A percentile compares a stretch with the other conserved stretches of the same genome.
phyloP scores from a whole-genome alignment of 2,329 filamentous ascomycete genomes.

The Aureobasidium sp. region DNA sequence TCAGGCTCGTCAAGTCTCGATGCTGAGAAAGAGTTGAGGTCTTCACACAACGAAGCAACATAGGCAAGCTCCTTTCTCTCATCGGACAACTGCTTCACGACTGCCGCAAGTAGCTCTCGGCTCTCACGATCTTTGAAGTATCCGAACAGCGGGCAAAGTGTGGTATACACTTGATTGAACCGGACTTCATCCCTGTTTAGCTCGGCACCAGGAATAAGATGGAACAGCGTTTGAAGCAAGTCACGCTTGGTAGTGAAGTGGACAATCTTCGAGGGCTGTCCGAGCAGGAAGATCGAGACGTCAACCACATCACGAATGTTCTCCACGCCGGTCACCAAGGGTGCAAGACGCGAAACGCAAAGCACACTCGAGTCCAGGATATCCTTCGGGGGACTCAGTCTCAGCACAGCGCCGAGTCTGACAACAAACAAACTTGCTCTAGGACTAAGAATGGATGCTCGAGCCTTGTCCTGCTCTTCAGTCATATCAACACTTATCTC shows the following conservation, averaged over 20 bases:
- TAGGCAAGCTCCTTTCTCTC: constrained; percentile 54
- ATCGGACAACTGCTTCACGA: constrained; percentile 63
- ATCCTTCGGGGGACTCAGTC: constrained; percentile 59
- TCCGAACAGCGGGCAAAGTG: constrained; percentile 74
- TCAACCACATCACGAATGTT: constrained; percentile 72
- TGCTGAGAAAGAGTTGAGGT: constrained; percentile 71
- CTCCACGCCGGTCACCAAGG: constrained; percentile 58
- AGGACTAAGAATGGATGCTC: constrained; percentile 55
- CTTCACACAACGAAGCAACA: constrained; percentile 63
- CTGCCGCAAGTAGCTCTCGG: constrained; percentile 64
- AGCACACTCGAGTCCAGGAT: constrained; percentile 73
- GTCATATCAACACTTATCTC: constrained; percentile 6
- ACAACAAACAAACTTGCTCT: constrained; percentile 61
- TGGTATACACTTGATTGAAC: constrained; percentile 61
- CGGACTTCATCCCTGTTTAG: constrained; percentile 51
- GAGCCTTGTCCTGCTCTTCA: constrained; percentile 43
- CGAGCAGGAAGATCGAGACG: constrained; percentile 72
- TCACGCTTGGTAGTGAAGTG: constrained; percentile 76
- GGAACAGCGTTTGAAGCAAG: constrained; percentile 71
- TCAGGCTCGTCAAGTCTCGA: constrained; percentile 76
- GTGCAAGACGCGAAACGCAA: constrained; percentile 68
- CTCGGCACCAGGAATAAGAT: constrained; percentile 65
- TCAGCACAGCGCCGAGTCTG: constrained; percentile 46
- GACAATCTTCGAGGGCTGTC: constrained; percentile 77
- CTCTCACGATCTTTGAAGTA: constrained; percentile 81